Evolutionary conservation across 2,329 filamentous ascomycete genomes (phyloP).

Genomic region (Calonectria pseudoreteaudii): DNA sequence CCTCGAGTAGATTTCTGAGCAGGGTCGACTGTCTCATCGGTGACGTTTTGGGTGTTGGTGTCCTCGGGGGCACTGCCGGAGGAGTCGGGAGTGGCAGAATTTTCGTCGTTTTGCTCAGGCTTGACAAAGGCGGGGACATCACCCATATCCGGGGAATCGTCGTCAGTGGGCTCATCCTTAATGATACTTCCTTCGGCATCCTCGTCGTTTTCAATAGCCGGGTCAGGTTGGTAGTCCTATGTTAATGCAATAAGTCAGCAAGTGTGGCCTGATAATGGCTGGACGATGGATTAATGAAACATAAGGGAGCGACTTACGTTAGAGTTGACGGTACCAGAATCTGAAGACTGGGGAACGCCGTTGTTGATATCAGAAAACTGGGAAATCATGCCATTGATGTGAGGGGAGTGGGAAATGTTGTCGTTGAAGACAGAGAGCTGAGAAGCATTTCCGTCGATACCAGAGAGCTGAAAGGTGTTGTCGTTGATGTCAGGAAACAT

Average conservation of each 20-base stretch:
- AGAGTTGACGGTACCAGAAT: not conserved
- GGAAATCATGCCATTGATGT: too few relatives aligned
- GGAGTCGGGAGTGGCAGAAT: not conserved
- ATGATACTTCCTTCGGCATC: not conserved
- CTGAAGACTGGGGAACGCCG: not conserved
- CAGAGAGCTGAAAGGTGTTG: too few relatives aligned
- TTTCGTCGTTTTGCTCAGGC: not conserved
- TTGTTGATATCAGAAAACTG: too few relatives aligned
- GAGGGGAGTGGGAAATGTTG: too few relatives aligned
- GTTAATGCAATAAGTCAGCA: not conserved
- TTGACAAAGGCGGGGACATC: not conserved
- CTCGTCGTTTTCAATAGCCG: not conserved
- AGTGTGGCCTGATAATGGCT: too few relatives aligned
- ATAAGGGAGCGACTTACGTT: not conserved
- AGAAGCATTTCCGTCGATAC: too few relatives aligned
- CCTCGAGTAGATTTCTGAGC: not conserved
- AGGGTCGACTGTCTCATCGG: not conserved
- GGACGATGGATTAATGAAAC: not conserved
- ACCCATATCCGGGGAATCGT: not conserved
- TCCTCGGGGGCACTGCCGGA: not conserved
- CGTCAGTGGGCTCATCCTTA: not conserved
- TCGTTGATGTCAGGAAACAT: too few relatives aligned
- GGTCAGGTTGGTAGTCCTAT: not conserved
- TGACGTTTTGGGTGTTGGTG: not conserved
- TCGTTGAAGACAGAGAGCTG: too few relatives aligned